A percentile compares a stretch with the other conserved stretches of the same genome.
Evolutionary conservation across 805 yeast genomes (phyloP).

Genomic region (Lipomyces kockii): DNA sequence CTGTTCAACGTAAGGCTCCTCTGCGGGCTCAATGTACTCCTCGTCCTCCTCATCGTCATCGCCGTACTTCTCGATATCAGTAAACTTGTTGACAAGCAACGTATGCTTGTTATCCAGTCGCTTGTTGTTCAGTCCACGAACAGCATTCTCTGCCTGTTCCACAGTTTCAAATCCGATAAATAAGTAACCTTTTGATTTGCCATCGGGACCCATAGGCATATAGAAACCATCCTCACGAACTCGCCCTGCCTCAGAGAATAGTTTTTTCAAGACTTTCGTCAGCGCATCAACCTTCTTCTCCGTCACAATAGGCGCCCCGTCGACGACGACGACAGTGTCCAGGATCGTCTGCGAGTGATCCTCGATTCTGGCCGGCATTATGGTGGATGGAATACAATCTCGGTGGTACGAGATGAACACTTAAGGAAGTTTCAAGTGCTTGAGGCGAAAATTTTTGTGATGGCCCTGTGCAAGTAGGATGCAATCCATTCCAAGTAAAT

Average conservation of each 20-base stretch:
- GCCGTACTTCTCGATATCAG: slow-evolving; percentile 81
- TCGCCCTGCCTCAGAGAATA: slow-evolving; percentile 77
- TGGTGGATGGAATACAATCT: neutral
- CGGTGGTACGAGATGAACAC: neutral
- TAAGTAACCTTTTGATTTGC: slow-evolving; percentile 76
- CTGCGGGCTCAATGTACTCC: slow-evolving; percentile 66
- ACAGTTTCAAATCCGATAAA: slow-evolving; percentile 79
- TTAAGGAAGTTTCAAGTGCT: neutral
- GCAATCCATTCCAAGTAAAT: too few relatives aligned
- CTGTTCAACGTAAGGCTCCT: slow-evolving; percentile 72
- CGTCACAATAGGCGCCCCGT: slow-evolving; percentile 96
- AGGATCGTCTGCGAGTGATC: slow-evolving; percentile 42
- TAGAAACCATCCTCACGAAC: slow-evolving; percentile 67
- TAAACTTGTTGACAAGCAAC: slow-evolving; percentile 76
- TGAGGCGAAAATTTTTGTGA: neutral
- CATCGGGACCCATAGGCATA: slow-evolving; percentile 74
- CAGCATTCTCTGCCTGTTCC: slow-evolving; percentile 74
- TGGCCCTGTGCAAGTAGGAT: too few relatives aligned
- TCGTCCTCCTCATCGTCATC: slow-evolving; percentile 61
- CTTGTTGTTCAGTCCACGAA: slow-evolving; percentile 80
- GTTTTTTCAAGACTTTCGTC: slow-evolving; percentile 81
- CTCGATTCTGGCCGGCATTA: slow-evolving; percentile 6
- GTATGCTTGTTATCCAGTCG: slow-evolving; percentile 94
- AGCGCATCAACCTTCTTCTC: slow-evolving; percentile 82
- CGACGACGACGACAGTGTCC: slow-evolving; percentile 82